Percentiles rank a stretch among this genome's conserved stretches.
phyloP scores from a whole-genome alignment of 2,329 filamentous ascomycete species.

The Sclerotinia minor region DNA sequence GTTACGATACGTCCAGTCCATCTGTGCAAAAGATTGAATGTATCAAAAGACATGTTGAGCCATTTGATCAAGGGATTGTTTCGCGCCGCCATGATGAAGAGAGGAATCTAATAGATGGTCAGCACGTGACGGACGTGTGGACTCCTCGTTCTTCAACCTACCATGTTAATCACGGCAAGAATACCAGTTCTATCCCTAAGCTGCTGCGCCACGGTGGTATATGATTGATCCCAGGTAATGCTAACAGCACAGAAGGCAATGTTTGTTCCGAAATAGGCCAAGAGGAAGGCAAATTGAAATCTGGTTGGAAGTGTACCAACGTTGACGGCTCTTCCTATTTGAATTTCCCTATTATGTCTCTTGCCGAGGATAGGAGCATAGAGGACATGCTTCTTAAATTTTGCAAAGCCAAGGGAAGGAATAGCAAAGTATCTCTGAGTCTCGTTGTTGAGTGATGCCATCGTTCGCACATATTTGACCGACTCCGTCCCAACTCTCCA shows the following conservation, averaged over 20 bases:
- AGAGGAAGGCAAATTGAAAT: slow-evolving; percentile 69
- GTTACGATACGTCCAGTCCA: slow-evolving; percentile 78
- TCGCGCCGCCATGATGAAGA: slow-evolving; percentile 71
- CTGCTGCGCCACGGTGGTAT: slow-evolving; percentile 49
- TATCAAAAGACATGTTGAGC: slow-evolving; percentile 75
- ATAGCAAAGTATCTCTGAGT: slow-evolving; percentile 76
- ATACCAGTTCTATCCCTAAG: slow-evolving; percentile 69
- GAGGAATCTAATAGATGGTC: slow-evolving; percentile 50
- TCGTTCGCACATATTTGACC: slow-evolving; percentile 67
- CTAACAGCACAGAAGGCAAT: slow-evolving; percentile 72
- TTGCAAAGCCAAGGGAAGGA: slow-evolving; percentile 55
- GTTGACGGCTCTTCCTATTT: slow-evolving; percentile 65
- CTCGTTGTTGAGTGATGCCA: slow-evolving; percentile 76
- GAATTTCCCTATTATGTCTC: slow-evolving; percentile 74
- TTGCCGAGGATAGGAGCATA: slow-evolving; percentile 72
- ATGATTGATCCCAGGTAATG: slow-evolving; percentile 58
- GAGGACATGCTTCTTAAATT: slow-evolving; percentile 65
- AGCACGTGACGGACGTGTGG: slow-evolving; percentile 10
- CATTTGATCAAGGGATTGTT: slow-evolving; percentile 77
- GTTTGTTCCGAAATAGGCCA: slow-evolving; percentile 70
- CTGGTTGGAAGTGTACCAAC: slow-evolving; percentile 79
- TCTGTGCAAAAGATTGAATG: slow-evolving; percentile 77
- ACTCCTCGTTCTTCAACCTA: slow-evolving; percentile 39
- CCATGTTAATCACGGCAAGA: slow-evolving; percentile 74
- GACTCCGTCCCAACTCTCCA: slow-evolving; percentile 65